These are phyloP conservation scores for Trichosporon asahii DNA, from an alignment of 1,284 basidiomycete species.

Conservation along the genomic window DNA sequence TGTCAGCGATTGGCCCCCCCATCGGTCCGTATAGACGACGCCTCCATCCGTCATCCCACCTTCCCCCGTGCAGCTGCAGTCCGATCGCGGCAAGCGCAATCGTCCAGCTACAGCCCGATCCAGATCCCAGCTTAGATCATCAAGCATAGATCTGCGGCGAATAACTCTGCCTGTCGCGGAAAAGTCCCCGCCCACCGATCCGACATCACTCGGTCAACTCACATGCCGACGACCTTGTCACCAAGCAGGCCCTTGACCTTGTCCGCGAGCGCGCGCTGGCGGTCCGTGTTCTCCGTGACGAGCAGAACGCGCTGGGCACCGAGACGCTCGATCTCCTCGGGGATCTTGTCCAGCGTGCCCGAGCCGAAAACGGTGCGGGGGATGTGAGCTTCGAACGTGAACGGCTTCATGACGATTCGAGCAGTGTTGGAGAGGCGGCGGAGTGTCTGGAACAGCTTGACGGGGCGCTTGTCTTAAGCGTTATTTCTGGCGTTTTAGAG, in stretches of 20 bases:
- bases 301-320: constrained; percentile 49
- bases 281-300: constrained; percentile 38
- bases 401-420: constrained; percentile 12
- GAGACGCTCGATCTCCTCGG: constrained; percentile 48
- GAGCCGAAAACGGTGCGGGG: constrained; percentile 53
- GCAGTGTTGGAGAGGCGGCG: background rate
- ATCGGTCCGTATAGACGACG: no score
- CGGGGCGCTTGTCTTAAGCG: background rate
- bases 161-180: no score
- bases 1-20: background rate
- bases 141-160: no score
- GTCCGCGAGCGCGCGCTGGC: constrained; percentile 34
- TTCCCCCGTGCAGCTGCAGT: no score
- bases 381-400: constrained; percentile 42
- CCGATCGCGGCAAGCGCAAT: no score
- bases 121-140: no score
- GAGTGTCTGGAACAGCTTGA: background rate
- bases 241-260: constrained; percentile 39
- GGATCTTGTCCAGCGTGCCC: constrained; percentile 50
- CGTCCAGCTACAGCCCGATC: no score
- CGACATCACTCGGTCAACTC: constrained; percentile 19
- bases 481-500: no score
- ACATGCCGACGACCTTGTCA: constrained; percentile 34
- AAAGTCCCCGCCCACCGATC: background rate
- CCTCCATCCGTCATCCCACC: no score